A percentile compares a stretch with the other conserved stretches of the same genome.
Conservation (phyloP, 2,329 filamentous ascomycete genomes). For the Apiospora malaysiana region DNA sequence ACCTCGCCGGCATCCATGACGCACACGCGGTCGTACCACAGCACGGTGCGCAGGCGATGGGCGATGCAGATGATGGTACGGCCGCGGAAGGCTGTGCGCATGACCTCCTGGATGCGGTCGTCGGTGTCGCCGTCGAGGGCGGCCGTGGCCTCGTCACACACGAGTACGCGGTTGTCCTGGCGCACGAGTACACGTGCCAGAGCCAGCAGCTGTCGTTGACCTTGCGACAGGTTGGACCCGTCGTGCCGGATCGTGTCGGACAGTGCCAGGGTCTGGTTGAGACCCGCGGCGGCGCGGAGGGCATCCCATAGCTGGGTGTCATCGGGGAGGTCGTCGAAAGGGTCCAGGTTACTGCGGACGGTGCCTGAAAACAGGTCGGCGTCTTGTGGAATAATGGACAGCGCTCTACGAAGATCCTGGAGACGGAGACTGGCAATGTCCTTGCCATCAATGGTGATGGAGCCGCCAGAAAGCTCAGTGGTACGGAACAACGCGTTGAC, state of each 20-base stretch:
- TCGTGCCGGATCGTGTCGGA: constrained; percentile 59
- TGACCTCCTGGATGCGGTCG: constrained; percentile 57
- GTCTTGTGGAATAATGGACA: constrained; percentile 62
- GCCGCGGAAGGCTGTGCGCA: constrained; percentile 31
- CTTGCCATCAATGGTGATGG: constrained; percentile 61
- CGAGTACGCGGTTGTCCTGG: constrained; percentile 66
- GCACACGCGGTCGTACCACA: constrained; percentile 63
- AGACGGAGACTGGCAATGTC: constrained; percentile 54
- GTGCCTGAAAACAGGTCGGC: constrained; percentile 64
- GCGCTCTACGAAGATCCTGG: constrained; percentile 55
- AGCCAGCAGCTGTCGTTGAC: constrained; percentile 64
- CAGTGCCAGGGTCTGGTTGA: constrained; percentile 59
- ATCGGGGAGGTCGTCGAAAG: neutral
- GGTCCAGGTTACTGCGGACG: constrained; percentile 63
- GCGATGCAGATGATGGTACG: neutral
- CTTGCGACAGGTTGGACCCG: constrained; percentile 54
- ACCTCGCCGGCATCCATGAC: constrained; percentile 57
- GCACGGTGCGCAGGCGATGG: constrained; percentile 55
- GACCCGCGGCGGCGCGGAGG: constrained; percentile 52
- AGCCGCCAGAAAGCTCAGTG: constrained; percentile 61
- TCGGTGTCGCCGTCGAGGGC: constrained; percentile 69
- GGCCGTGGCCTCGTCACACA: constrained; percentile 75
- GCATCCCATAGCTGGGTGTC: constrained; percentile 49
- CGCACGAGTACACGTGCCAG: constrained; percentile 73
- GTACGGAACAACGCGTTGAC: constrained; percentile 64